These are phyloP conservation scores for Leccinum boreale DNA, from an alignment of 768 basidiomycete species.

Conservation along the genomic window DNA sequence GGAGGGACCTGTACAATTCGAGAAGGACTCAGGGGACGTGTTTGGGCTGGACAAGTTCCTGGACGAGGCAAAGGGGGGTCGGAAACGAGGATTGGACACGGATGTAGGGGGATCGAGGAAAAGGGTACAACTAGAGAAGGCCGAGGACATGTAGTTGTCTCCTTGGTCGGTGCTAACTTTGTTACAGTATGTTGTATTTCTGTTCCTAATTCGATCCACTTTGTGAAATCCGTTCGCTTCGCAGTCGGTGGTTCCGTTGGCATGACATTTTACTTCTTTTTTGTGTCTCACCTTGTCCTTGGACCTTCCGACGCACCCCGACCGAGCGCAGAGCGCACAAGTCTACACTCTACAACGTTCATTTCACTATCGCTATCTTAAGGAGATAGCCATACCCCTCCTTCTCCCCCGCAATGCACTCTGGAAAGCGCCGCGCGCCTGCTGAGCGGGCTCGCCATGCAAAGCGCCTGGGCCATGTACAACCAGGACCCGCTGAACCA, in stretches of 20 bases:
- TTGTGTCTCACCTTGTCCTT: conserved; percentile 1
- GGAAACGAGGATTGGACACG: conserved; percentile 83
- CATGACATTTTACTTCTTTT: conserved; percentile 11
- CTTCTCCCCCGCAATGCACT: conserved; percentile 21
- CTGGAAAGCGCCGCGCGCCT: conserved; percentile 25
- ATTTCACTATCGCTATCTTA: conserved; percentile 2
- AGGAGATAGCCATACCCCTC: not conserved
- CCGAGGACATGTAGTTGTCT: conserved; percentile 39
- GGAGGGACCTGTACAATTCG: conserved; percentile 97
- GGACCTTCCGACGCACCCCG: not conserved
- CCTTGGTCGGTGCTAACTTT: not conserved
- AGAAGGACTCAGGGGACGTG: conserved; percentile 96
- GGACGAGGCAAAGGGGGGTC: conserved; percentile 95
- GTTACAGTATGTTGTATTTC: not conserved
- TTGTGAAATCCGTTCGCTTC: not conserved
- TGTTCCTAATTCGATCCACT: not conserved
- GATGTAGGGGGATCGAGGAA: conserved; percentile 68
- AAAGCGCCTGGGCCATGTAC: conserved; percentile 30
- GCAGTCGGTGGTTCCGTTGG: conserved; percentile 10
- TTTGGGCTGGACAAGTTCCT: conserved; percentile 97
- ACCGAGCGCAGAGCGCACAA: not conserved
- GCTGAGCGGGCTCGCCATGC: conserved; percentile 33
- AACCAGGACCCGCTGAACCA: conserved; percentile 1
- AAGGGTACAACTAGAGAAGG: conserved; percentile 65
- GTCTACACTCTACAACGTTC: conserved; percentile 17